A percentile compares a stretch with the other conserved stretches of the same genome.
These are phyloP conservation scores for Inga laurina DNA, from an alignment of 306 rosid genomes.

Conservation along the genomic window DNA sequence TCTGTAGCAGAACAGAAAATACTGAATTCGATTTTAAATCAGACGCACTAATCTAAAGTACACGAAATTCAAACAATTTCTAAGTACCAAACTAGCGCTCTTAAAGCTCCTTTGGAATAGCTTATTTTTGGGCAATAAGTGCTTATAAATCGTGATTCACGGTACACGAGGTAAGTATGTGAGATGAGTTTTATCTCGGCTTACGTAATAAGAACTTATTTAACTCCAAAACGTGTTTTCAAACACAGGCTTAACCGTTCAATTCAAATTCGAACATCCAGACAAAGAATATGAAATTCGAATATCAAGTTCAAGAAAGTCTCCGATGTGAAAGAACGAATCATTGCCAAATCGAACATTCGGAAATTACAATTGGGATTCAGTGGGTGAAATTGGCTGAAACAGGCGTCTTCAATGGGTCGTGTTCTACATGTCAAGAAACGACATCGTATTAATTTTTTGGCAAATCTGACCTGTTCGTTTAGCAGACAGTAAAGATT, in stretches of 20 bases:
- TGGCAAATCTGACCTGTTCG: not conserved
- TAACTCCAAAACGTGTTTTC: too few relatives aligned
- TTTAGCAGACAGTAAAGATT: not conserved
- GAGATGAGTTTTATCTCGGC: too few relatives aligned
- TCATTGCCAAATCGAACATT: not conserved
- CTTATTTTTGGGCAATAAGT: too few relatives aligned
- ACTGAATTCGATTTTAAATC: not conserved
- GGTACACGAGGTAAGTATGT: too few relatives aligned
- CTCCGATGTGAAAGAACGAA: not conserved
- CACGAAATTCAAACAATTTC: not conserved
- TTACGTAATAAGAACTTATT: too few relatives aligned
- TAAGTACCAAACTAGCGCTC: not conserved
- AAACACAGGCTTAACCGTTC: too few relatives aligned
- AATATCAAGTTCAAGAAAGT: not conserved
- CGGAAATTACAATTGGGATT: not conserved
- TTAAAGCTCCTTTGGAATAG: too few relatives aligned
- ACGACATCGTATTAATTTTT: not conserved
- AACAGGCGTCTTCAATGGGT: not conserved
- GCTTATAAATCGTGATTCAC: too few relatives aligned
- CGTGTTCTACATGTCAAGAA: not conserved
- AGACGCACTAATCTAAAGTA: not conserved
- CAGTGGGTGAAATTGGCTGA: not conserved
- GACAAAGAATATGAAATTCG: not conserved
- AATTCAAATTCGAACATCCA: not conserved
- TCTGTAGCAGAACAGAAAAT: not conserved